Evolutionary conservation across 2,329 filamentous ascomycete genomes (phyloP).

Genomic region (Hypoxylon sp.): DNA sequence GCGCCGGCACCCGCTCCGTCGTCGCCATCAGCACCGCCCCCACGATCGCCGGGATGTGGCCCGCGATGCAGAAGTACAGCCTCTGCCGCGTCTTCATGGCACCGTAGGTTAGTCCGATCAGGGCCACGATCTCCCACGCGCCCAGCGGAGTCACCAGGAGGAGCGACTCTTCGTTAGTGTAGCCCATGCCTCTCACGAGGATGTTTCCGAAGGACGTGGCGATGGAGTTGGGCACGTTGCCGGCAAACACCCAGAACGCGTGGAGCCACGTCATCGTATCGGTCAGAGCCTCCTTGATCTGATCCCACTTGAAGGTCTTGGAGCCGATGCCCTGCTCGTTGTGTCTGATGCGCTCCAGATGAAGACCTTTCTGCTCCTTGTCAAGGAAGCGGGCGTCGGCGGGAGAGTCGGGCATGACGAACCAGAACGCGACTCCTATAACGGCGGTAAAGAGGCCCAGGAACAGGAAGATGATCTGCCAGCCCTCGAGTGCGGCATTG

Average conservation of each 20-base stretch:
- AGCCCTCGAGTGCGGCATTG: conserved; percentile 42
- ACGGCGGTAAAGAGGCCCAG: conserved; percentile 41
- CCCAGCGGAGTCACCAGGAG: conserved; percentile 50
- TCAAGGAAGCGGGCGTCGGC: conserved; percentile 46
- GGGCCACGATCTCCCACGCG: conserved; percentile 48
- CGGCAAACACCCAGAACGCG: conserved; percentile 48
- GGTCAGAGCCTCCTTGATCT: conserved; percentile 46
- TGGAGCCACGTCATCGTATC: conserved; percentile 50
- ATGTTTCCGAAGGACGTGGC: conserved; percentile 50
- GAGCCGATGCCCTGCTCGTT: conserved; percentile 49
- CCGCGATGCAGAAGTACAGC: conserved; percentile 47
- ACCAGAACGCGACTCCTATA: conserved; percentile 48
- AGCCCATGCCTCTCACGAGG: conserved; percentile 50
- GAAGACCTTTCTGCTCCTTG: conserved; percentile 43
- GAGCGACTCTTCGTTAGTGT: conserved; percentile 44
- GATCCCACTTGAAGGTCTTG: conserved; percentile 46
- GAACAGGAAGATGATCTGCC: conserved; percentile 51
- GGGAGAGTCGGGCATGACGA: conserved; percentile 49
- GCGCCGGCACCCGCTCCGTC: conserved; percentile 46
- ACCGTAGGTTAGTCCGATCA: conserved; percentile 48
- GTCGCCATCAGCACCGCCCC: conserved; percentile 51
- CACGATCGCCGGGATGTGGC: conserved; percentile 48
- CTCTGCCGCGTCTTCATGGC: conserved; percentile 48
- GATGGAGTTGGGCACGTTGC: conserved; percentile 49
- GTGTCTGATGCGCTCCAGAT: conserved; percentile 46